These are phyloP conservation scores for Sanguinoderma infundibulare DNA, from an alignment of 1,284 basidiomycete species.

Conservation along the genomic window DNA sequence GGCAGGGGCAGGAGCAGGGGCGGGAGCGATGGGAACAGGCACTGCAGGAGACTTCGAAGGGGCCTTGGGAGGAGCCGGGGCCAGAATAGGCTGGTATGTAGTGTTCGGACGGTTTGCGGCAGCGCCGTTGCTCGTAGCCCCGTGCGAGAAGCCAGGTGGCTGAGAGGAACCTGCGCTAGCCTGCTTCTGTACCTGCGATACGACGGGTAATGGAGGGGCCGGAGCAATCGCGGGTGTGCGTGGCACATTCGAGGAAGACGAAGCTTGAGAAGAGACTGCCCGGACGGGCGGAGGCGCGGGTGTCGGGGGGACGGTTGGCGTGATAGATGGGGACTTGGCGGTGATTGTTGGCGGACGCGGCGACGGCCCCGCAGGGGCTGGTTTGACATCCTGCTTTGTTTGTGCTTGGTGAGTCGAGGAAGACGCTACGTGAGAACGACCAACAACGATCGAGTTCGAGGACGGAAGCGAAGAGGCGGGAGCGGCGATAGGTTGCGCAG, in stretches of 20 bases:
- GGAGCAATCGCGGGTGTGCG: slow-evolving; percentile 11
- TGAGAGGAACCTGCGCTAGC: slow-evolving; percentile 17
- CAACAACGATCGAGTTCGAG: slow-evolving; percentile 16
- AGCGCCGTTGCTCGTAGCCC: slow-evolving; percentile 10
- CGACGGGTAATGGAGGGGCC: slow-evolving; percentile 10
- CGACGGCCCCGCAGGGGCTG: neutral
- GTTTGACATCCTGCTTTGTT: slow-evolving; percentile 11
- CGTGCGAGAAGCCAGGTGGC: slow-evolving; percentile 18
- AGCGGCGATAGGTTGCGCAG: slow-evolving; percentile 20
- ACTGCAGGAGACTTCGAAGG: slow-evolving; percentile 10
- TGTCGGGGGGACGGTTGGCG: slow-evolving; percentile 14
- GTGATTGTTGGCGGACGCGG: slow-evolving; percentile 5
- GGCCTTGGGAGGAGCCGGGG: slow-evolving; percentile 24
- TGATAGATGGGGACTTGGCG: slow-evolving; percentile 19
- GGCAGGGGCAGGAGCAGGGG: slow-evolving; percentile 11
- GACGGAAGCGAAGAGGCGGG: slow-evolving; percentile 26
- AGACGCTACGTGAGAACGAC: slow-evolving; percentile 18
- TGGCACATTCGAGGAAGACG: slow-evolving; percentile 29
- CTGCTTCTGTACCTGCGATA: slow-evolving; percentile 10
- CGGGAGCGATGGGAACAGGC: slow-evolving; percentile 10
- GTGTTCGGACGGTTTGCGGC: neutral
- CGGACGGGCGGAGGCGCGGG: slow-evolving; percentile 3
- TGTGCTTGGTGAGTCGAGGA: slow-evolving; percentile 9
- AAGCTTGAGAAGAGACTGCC: slow-evolving; percentile 8
- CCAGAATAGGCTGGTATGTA: slow-evolving; percentile 38